Base-by-base conservation (phyloP, 805 yeast genomes). In the Alloascoidea africana region DNA sequence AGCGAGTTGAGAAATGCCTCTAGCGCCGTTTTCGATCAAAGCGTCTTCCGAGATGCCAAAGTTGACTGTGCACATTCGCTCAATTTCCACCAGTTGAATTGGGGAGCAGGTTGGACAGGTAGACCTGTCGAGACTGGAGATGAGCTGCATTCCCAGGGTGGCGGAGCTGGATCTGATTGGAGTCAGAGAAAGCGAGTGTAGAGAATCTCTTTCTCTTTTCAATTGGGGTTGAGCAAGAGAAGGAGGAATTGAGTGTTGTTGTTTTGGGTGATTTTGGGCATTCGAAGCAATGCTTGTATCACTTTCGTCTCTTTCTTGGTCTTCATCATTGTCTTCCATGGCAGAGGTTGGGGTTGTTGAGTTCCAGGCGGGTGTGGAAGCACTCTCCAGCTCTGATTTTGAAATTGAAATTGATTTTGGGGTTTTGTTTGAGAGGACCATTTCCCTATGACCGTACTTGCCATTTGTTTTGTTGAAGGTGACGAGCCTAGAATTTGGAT, bases 61-160 rank as follows among this genome's bases (percentile, higher is more conserved):
- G 37, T 66, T 68, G 11, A 73, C 78, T 3, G 60, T 49, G 6
- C 76, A 52, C 4, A 74, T 51, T 33, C 80, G 63, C 52, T 84
- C 89, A 36, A 85, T 70, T 43, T 84, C 94, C 4, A 78, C 59
- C 39, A 85, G 56, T 54, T 87, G 94, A 3, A 83, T 70, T 1
- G 94, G 85, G 2, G 87, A 71, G 13, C 86, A 78, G 39, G 51
- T 43, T 16, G 58, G 53, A 35, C 51, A 47, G 30, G 42, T 37
- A 38, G 41, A 38, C 6, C 36, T 8, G n/a, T 23, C 30, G 13
- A 23, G n/a, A 23, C 30, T 23, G 8, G 36, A n/a, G 27, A 17
- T 13, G 33, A 3, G 34, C 16, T 11, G 36, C 37, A 17, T 15
- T 8, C 30, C n/a, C n/a, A 8, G 13, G n/a, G 30, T 8, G n/a